A percentile compares a stretch with the other conserved stretches of the same genome.
phyloP scores from a whole-genome alignment of 306 rosid species.

The Betula pendula region DNA sequence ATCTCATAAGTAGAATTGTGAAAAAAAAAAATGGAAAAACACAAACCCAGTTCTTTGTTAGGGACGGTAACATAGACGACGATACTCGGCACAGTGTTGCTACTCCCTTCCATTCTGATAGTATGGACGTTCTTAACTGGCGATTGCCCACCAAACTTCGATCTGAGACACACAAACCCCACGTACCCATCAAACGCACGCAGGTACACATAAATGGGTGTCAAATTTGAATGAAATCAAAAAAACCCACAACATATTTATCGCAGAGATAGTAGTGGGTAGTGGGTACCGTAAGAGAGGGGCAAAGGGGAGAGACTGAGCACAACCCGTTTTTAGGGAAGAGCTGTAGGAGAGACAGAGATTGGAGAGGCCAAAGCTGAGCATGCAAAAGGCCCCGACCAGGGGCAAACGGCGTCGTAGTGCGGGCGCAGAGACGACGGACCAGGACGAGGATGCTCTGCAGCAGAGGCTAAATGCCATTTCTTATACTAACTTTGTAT shows the following conservation, averaged over 20 bases:
- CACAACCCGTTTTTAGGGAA: constrained; percentile 50
- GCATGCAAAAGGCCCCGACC: constrained; percentile 74
- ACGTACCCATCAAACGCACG: neutral
- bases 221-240: neutral
- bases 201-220: neutral
- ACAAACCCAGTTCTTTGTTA: constrained; percentile 78
- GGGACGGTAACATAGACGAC: constrained; percentile 97
- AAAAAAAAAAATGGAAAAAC: neutral
- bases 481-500: neutral
- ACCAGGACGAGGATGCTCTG: constrained; percentile 15
- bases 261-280: neutral
- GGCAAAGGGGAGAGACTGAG: constrained; percentile 49
- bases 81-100: constrained; percentile 72
- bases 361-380: constrained; percentile 67
- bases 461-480: constrained; percentile 58
- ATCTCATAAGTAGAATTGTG: neutral
- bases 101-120: constrained; percentile 62
- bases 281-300: constrained; percentile 49
- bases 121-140: constrained; percentile 29
- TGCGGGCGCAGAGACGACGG: constrained; percentile 31
- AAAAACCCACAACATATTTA: neutral
- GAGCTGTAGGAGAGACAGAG: constrained; percentile 43
- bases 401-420: constrained; percentile 80
- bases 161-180: constrained; percentile 42
- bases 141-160: constrained; percentile 48